Percentiles rank a stretch among this genome's conserved stretches.
phyloP scores from a whole-genome alignment of 2,329 filamentous ascomycete species.

The Acephala macrosclerotiorum region DNA sequence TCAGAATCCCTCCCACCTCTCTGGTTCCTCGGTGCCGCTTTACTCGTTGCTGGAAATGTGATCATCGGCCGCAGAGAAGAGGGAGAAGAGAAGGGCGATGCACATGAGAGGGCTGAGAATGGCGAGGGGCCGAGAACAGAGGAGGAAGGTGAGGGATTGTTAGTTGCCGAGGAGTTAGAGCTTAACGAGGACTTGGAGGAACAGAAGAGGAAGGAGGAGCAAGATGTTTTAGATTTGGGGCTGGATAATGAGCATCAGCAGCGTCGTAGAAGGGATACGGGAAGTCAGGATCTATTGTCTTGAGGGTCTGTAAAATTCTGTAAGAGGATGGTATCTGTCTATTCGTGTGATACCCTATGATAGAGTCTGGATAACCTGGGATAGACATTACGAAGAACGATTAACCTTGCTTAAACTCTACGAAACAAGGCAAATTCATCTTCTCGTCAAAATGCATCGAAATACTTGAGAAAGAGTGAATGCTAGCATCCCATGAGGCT shows the following conservation, averaged over 20 bases:
- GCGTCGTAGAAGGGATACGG: conserved; percentile 43
- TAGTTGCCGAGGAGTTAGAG: conserved; percentile 30
- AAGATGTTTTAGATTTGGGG: conserved; percentile 39
- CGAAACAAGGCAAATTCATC: too few species aligned
- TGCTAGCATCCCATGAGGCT: too few species aligned
- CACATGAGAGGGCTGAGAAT: conserved; percentile 26
- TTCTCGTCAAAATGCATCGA: too few species aligned
- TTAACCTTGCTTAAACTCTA: too few species aligned
- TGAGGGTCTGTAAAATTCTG: not conserved
- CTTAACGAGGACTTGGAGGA: conserved; percentile 25
- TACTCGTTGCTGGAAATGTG: conserved; percentile 79
- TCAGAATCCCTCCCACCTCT: conserved; percentile 73
- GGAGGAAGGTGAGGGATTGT: conserved; percentile 19
- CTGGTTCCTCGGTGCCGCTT: conserved; percentile 78
- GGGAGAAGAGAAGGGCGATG: conserved; percentile 38
- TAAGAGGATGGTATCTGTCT: not conserved
- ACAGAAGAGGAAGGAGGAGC: conserved; percentile 30
- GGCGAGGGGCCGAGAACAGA: conserved; percentile 23
- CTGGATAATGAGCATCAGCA: conserved; percentile 37
- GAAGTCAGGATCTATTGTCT: conserved; percentile 9
- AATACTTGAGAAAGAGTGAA: too few species aligned
- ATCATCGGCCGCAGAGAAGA: conserved; percentile 78
- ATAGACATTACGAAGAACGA: too few species aligned
- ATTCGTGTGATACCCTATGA: not conserved
- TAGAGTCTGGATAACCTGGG: not conserved